Percentiles rank a stretch among this genome's conserved stretches.
phyloP scores from a whole-genome alignment of 768 basidiomycete genomes.

The Xerocomellus amylosporus region DNA sequence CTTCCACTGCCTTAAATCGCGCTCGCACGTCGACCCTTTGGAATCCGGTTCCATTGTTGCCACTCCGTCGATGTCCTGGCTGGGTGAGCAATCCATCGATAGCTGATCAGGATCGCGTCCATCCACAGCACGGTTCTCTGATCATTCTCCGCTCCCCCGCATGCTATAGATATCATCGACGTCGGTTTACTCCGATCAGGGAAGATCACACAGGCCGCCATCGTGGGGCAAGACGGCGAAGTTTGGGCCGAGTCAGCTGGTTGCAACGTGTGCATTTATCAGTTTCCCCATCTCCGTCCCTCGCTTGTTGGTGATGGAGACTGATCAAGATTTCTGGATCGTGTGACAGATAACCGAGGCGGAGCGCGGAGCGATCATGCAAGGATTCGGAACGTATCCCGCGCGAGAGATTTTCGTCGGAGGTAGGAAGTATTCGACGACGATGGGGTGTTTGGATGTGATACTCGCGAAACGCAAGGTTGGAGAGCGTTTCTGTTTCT shows the following conservation, averaged over 20 bases:
- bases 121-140: neutral
- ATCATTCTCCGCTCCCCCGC: neutral
- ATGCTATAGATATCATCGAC: slow-evolving; percentile 73
- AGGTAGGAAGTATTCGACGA: slow-evolving; percentile 22
- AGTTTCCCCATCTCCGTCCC: neutral
- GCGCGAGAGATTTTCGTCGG: slow-evolving; percentile 23
- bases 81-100: slow-evolving; percentile 18
- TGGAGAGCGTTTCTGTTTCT: neutral
- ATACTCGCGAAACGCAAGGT: slow-evolving; percentile 25
- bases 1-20: neutral
- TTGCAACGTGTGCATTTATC: slow-evolving; percentile 24
- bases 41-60: neutral
- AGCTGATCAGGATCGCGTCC: neutral
- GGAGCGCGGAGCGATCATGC: slow-evolving; percentile 19
- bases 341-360: slow-evolving; percentile 20
- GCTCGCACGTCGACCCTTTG: neutral
- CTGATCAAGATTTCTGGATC: neutral
- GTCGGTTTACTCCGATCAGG: slow-evolving; percentile 70
- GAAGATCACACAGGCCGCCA: slow-evolving; percentile 71
- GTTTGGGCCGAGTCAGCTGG: slow-evolving; percentile 32
- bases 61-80: slow-evolving; percentile 26
- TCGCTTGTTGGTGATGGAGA: too few species aligned
- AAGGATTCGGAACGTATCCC: slow-evolving; percentile 21
- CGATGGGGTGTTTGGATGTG: slow-evolving; percentile 29
- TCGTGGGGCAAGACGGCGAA: slow-evolving; percentile 31